These are phyloP conservation scores for Acanthamoeba royreba DNA, from an alignment of 208 protist species.

Conservation along the genomic window DNA sequence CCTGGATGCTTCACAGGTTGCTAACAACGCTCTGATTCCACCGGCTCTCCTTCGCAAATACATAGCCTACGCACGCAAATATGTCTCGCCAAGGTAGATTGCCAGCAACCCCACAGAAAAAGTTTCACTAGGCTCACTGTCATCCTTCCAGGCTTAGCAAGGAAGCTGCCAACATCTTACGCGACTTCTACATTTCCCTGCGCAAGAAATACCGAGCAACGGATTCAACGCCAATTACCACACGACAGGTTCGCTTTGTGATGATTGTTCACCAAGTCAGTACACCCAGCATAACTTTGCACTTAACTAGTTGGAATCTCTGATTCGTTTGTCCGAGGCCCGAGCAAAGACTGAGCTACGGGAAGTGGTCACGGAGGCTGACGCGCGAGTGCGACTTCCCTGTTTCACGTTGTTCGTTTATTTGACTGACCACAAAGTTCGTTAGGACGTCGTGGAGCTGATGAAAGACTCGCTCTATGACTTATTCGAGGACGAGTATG, in stretches of 20 bases:
- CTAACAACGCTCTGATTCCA: constrained; percentile 27
- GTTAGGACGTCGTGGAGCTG: constrained; percentile 88
- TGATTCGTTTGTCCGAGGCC: constrained; percentile 90
- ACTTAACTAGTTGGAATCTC: constrained; percentile 94
- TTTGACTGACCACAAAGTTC: too few species aligned
- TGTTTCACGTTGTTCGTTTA: too few species aligned
- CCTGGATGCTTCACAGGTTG: background rate
- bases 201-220: constrained; percentile 52
- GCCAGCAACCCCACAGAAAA: too few species aligned
- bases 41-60: constrained; percentile 79
- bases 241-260: constrained; percentile 16
- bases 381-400: constrained; percentile 78
- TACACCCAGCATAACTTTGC: too few species aligned
- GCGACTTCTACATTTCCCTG: constrained; percentile 78
- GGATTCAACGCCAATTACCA: constrained; percentile 85
- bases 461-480: constrained; percentile 82
- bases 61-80: constrained; percentile 83
- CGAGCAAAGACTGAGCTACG: constrained; percentile 84
- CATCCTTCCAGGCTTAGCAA: constrained; percentile 50
- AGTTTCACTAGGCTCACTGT: too few species aligned
- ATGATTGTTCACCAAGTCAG: background rate
- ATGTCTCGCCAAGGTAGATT: constrained; percentile 70
- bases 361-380: constrained; percentile 84
- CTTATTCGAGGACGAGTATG: constrained; percentile 69
- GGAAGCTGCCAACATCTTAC: constrained; percentile 66